Conservation (phyloP, 2,329 filamentous ascomycete genomes). For the Alternaria conjuncta region DNA sequence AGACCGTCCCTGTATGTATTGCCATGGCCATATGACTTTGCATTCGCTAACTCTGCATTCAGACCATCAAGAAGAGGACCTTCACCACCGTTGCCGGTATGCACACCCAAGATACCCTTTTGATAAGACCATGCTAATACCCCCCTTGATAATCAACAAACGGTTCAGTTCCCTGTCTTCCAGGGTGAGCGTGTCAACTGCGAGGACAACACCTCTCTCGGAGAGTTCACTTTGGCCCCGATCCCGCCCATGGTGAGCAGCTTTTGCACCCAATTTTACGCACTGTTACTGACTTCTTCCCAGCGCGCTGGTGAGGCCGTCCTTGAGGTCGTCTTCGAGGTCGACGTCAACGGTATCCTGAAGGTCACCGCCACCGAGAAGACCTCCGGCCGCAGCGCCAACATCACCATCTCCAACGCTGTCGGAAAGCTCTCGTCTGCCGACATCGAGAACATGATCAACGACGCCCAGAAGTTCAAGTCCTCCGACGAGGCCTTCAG, state of each 20-base stretch:
- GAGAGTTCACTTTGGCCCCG: constrained; percentile 94
- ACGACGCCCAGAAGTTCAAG: constrained; percentile 98
- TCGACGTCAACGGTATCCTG: constrained; percentile 99
- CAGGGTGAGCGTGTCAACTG: constrained; percentile 98
- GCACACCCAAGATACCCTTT: constrained; percentile 49
- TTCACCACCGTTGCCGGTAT: constrained; percentile 50
- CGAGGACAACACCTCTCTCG: constrained; percentile 96
- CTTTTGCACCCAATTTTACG: no score
- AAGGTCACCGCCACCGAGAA: constrained; percentile 99
- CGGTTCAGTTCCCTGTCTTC: constrained; percentile 80
- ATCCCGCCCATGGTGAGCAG: constrained; percentile 71
- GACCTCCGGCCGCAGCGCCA: constrained; percentile 94
- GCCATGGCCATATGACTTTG: neutral
- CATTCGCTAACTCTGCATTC: neutral
- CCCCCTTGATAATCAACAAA: neutral
- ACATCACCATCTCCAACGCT: constrained; percentile 99
- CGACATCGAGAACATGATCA: constrained; percentile 99
- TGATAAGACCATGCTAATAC: no score
- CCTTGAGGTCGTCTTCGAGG: constrained; percentile 97
- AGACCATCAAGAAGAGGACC: constrained; percentile 70
- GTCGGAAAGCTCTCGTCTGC: constrained; percentile 94
- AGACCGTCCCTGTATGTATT: constrained; percentile 60
- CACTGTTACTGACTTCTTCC: neutral
- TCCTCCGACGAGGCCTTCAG: constrained; percentile 95
- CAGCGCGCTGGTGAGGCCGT: constrained; percentile 85